Base-by-base conservation (phyloP, 2,329 filamentous ascomycete species). In the Fusarium praegraminearum region DNA sequence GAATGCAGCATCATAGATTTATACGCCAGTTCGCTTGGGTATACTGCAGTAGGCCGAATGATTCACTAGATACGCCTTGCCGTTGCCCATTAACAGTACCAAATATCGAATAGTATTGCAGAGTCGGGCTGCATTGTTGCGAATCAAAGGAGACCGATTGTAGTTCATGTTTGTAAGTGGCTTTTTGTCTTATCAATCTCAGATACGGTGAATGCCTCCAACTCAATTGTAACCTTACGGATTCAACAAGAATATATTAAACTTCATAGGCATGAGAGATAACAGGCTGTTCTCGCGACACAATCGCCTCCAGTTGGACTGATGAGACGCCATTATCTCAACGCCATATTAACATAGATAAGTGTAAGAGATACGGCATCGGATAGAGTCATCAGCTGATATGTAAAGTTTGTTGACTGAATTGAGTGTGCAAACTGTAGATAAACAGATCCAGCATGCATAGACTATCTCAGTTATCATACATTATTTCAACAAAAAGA, bases 401-500 rank as follows among this genome's bases (percentile, higher is more conserved):
- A 20, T 15, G n/a, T 28, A 20, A 40, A 40, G 24, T 51, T 18
- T 16, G 26, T 51, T 38, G 11, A 36, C 32, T 35, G 35, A 50
- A n/a, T 38, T 28, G 18, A 26, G 24, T 40, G n/a, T 40, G 11
- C 24, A 9, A 40, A 40, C 24, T 40, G 9, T 51, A 20, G 33
- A 40, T 28, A n/a, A 40, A n/a, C 28, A 8, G 35, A 40, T 38
- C 22, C 12, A 26, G 24, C 18, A 28, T 38, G 12, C 9, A 35
- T 38, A 7, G 33, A 28, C 12, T 15, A 30, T 33, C 35, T 30
- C 45, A 44, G 24, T 51, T 26, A 51, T 40, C 22, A 18, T 46
- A 44, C 38, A 64, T 30, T 51, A 13, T 32, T 53, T 47, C 36
- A 49, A 44, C 20, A 30, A 49, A 24, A 45, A 33, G 15, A 40